phyloP scores from a whole-genome alignment of 352 stramenopile species.

The Peronospora farinosa region DNA sequence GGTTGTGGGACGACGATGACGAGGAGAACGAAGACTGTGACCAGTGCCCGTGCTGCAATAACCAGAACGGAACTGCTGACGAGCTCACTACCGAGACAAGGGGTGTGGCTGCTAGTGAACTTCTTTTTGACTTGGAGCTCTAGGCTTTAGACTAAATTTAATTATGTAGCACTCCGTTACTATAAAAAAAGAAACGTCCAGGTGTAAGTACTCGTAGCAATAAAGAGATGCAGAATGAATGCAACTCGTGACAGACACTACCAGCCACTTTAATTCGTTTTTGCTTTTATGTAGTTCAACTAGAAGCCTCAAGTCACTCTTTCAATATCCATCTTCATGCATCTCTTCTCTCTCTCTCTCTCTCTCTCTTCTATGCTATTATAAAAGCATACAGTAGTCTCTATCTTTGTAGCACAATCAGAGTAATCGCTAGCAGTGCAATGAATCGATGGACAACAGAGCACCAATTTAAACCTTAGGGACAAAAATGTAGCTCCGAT shows the following conservation, averaged over 20 bases:
- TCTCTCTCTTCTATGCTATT: too few relatives aligned
- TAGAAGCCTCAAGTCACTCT: not conserved
- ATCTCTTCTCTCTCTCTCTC: too few relatives aligned
- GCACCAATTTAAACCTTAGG: not conserved
- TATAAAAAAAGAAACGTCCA: slow-evolving; percentile 32
- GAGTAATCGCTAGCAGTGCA: not conserved
- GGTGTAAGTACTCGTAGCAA: slow-evolving; percentile 16
- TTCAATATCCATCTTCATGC: too few relatives aligned
- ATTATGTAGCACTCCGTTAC: slow-evolving; percentile 37
- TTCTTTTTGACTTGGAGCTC: slow-evolving; percentile 71
- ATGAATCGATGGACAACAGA: not conserved
- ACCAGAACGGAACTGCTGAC: slow-evolving; percentile 10
- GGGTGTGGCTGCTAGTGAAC: slow-evolving; percentile 27
- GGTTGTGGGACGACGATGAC: slow-evolving; percentile 40
- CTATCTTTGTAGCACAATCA: not conserved
- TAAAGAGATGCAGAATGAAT: slow-evolving; percentile 25
- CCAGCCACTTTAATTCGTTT: not conserved
- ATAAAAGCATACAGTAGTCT: too few relatives aligned
- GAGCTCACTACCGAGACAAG: not conserved
- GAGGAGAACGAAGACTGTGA: slow-evolving; percentile 33
- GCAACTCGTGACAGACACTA: slow-evolving; percentile 12
- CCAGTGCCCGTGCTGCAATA: slow-evolving; percentile 39
- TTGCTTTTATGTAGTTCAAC: not conserved
- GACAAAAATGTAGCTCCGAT: not conserved
- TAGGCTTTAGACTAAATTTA: slow-evolving; percentile 26